These are phyloP conservation scores for Berkeleyomyces basicola DNA, from an alignment of 2,329 filamentous ascomycete genomes.

Conservation along the genomic window DNA sequence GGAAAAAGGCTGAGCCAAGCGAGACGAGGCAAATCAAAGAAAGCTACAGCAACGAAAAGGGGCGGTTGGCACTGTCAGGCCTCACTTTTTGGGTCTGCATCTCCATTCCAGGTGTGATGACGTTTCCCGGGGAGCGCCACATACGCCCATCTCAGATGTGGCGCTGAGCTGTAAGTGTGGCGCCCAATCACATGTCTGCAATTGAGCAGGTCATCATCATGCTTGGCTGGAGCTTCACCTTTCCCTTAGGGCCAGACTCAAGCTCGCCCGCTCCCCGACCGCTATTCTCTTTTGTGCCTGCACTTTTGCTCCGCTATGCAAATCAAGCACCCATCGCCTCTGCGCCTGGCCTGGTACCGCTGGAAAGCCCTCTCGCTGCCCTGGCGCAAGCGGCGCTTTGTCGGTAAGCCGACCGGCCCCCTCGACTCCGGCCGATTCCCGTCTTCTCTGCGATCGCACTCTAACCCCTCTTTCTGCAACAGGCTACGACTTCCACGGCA, in stretches of 20 bases:
- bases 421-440: neutral
- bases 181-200: neutral
- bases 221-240: neutral
- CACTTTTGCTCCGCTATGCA: constrained; percentile 1
- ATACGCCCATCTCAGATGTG: neutral
- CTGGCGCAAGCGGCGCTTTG: constrained; percentile 46
- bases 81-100: neutral
- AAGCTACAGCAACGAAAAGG: neutral
- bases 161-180: neutral
- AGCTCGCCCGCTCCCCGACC: too few relatives aligned
- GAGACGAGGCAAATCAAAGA: neutral
- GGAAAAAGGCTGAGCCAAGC: neutral
- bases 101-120: neutral
- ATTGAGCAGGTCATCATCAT: neutral
- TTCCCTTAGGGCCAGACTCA: too few relatives aligned
- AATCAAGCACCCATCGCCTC: constrained; percentile 10
- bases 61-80: neutral
- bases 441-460: neutral
- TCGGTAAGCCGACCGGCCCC: constrained; percentile 29
- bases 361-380: constrained; percentile 48
- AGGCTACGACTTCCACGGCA: constrained; percentile 49
- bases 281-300: neutral
- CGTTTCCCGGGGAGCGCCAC: neutral
- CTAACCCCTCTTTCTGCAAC: neutral
- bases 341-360: constrained; percentile 33